Evolutionary conservation across 1,139 yeast genomes (phyloP), one percentile per base, ranked within the genome.

Genomic region (Zygoascus sp.): DNA sequence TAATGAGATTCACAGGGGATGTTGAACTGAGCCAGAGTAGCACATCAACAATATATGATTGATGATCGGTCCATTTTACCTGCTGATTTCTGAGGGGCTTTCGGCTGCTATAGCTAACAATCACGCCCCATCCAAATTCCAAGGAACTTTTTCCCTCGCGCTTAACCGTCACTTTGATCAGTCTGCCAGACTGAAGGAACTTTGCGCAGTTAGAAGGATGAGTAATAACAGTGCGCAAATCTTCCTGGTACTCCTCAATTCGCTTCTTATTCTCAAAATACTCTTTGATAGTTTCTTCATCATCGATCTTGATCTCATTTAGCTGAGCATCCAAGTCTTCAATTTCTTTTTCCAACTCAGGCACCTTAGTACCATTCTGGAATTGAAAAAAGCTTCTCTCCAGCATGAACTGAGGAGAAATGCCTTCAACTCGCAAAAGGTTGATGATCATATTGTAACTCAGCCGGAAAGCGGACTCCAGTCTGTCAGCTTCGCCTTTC

Each of bases 371-470:
- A 8, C 94, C 89, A 63, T 86, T 90, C 65, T 94, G 99, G 63
- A 90, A 94, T 67, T 94, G 99, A 69, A 73, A 92, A 61, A 94
- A 94, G 2, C 98, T 92, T 57, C 84, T 79, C 62, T 89, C 95
- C 58, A 94, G 76, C 97, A 94, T 90, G 56, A 84, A 94, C 65
- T 94, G 98, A 0, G 98, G 98, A 0, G 97, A 89, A 48, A 94
- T 88, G 50, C 98, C 97, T 68, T 92, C 98, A 13, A 94, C 98
- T 63, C 98, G 80, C 83, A 92, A 79, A 65, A 94, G 74, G 63
- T 94, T 94, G 65, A 92, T 76, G 61, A 92, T 87, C 99, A 94
- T 94, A 65, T 92, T 94, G 68, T 94, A 94, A 15, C 97, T 96
- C 53, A 94, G 72, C 64, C 90, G 97, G 77, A 92, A 92, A 0